Base-by-base conservation (phyloP, 2,329 filamentous ascomycete genomes). In the Ascochyta fabae region DNA sequence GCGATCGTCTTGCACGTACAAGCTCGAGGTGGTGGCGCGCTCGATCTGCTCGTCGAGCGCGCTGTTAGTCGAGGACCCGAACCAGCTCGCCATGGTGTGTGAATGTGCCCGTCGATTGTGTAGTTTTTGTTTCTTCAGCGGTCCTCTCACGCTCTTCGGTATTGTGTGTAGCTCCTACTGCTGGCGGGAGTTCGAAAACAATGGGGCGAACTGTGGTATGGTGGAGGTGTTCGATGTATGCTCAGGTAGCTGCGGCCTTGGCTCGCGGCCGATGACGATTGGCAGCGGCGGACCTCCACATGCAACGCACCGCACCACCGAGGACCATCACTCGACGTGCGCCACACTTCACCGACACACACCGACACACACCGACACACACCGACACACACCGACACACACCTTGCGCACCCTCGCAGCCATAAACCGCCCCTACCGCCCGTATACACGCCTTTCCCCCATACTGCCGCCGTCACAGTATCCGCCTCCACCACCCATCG, bases 31-130 rank as follows among this genome's bases (percentile, higher is more conserved):
- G 15, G 95, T 99, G 48, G 95, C 95, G 77, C 90, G 91, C 76
- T 97, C 94, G 71, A 99, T 89, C 84, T 98, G 95, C 80, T 96
- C 93, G 78, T 99, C 95, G 78, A 99, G 84, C 79, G 92, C 92
- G 73, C 89, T 91, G 77, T 91, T 92, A 78, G 88, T 86, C 75
- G 92, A 94, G 66, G 90, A 91, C 53, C 65, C 68, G 75, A 96
- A 98, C 94, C 94, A 99, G 83, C 93, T 92, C 74, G 92, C 88
- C 93, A 97, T 97, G 83, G 44, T 67, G 66, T 33, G 16, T 13
- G 40, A 6, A 29, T 54, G 35, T 40, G 48, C 35, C 41, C 31
- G 34, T 34, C 16, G 36, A 16, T 15, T 3, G 33, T 45, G 36
- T 23, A 9, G 23, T 15, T 39, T 4, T 22, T 3, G 26, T 15